Evolutionary conservation across 179 eudicot genomes (phyloP).

Genomic region (Silene coronaria): DNA sequence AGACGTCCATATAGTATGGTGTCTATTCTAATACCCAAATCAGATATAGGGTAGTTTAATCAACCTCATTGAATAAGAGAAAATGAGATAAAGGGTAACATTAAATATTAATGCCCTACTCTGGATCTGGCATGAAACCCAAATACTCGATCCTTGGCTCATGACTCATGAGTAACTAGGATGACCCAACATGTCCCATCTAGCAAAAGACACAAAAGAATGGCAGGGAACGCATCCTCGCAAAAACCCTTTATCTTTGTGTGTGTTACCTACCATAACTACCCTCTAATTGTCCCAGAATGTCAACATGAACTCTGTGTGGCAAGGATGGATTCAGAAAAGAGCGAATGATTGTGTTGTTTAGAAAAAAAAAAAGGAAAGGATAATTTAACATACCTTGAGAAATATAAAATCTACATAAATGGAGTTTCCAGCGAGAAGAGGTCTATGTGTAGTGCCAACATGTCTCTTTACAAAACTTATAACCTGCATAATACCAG

Average conservation of each 20-base stretch:
- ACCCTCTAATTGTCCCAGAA: not conserved
- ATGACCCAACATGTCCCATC: not conserved
- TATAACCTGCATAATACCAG: conserved; percentile 4
- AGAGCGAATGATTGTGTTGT: not conserved
- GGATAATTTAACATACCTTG: not conserved
- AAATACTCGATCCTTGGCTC: not conserved
- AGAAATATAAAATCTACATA: conserved; percentile 12
- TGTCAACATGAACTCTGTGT: not conserved
- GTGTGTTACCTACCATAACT: not conserved
- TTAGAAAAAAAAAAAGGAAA: not conserved
- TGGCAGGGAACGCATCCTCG: not conserved
- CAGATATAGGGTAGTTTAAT: no score
- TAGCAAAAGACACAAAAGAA: not conserved
- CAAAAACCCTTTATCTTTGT: not conserved
- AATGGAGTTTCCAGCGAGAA: conserved; percentile 13
- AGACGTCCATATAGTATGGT: no score
- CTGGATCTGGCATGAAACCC: not conserved
- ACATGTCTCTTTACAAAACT: conserved; percentile 12
- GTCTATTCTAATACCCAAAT: no score
- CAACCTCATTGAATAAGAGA: not conserved
- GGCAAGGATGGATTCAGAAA: not conserved
- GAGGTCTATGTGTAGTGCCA: not conserved
- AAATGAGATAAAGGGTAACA: not conserved
- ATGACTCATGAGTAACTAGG: not conserved
- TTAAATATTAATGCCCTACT: no score